Percentiles rank a stretch among this genome's conserved stretches.
phyloP scores from a whole-genome alignment of 169 alveolate genomes.

The Eimeria zaria region DNA sequence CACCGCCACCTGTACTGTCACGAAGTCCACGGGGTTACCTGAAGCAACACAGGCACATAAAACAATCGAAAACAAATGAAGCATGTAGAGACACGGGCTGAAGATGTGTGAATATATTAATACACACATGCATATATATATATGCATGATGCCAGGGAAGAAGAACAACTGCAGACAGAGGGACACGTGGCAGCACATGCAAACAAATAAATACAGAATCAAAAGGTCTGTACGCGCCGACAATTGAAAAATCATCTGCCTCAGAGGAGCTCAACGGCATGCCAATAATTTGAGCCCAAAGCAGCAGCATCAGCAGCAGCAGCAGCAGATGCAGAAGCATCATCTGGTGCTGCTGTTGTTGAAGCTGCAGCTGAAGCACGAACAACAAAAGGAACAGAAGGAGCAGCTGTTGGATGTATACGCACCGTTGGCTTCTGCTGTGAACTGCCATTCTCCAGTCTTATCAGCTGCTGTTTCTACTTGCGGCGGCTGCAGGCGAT shows the following conservation, averaged over 20 bases:
- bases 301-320: not conserved
- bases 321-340: not conserved
- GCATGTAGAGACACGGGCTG: no score
- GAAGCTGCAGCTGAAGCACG: not conserved
- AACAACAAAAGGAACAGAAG: not conserved
- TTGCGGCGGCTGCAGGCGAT: conserved; percentile 22
- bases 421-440: conserved; percentile 1
- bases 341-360: not conserved
- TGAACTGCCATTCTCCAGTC: not conserved
- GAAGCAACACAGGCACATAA: not conserved
- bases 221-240: no score
- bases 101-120: no score
- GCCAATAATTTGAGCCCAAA: not conserved
- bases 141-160: no score
- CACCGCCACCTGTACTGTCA: conserved; percentile 60
- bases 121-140: no score
- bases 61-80: not conserved
- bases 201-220: not conserved
- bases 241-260: not conserved
- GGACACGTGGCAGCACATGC: not conserved
- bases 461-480: not conserved
- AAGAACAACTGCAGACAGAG: no score
- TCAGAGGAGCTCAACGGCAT: not conserved
- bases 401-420: not conserved
- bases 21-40: conserved; percentile 78